Base-by-base conservation (phyloP, 371 early-diverging fungal species). In the Coemansia sp. region DNA sequence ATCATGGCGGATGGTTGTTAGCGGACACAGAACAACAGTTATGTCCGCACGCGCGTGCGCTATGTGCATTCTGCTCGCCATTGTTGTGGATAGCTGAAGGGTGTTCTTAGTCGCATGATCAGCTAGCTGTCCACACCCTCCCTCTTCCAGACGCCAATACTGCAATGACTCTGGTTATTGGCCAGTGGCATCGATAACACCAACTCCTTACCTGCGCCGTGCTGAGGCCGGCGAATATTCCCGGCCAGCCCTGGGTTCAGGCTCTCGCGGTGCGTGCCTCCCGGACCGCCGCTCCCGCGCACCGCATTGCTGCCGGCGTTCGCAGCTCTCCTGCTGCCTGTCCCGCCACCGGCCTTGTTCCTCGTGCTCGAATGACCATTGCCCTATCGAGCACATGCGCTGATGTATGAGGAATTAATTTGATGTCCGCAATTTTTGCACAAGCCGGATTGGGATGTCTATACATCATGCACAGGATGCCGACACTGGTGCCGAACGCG, bases 281-380 rank as follows among this genome's bases (percentile, higher is more conserved):
- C 56, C 13, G 50, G 7, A 8, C 56, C n/a, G 26, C 59, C 42
- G 20, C 67, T 43, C 32, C 41, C 11, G 32, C 58, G 67, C 26
- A 52, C 30, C 20, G 68, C 35, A 20, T 39, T 50, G 45, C 56
- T 16, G 52, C 41, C 32, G 31, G 50, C 32, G 20, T 47, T 47
- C 8, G 51, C 67, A 16, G 53, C 57, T 32, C 53, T 52, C 30
- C 68, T 31, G 51, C 42, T 53, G 55, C 58, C 34, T 31, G 45
- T 30, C 26, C 67, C 66, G 43, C 38, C 47, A 20, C 55, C 67
- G 11, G 49, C 26, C 31, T 67, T 66, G 55, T 32, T 42, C 42
- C 58, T 52, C 16, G 59, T 41, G 48, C 67, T 58, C 48, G 68
- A 68, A 40, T 68, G 68, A 51, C 58, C 67, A 58, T 68, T 68